A percentile compares a stretch with the other conserved stretches of the same genome.
These are phyloP conservation scores for Oryza meyeriana DNA, from an alignment of 176 grass and related monocot genomes.

Conservation along the genomic window DNA sequence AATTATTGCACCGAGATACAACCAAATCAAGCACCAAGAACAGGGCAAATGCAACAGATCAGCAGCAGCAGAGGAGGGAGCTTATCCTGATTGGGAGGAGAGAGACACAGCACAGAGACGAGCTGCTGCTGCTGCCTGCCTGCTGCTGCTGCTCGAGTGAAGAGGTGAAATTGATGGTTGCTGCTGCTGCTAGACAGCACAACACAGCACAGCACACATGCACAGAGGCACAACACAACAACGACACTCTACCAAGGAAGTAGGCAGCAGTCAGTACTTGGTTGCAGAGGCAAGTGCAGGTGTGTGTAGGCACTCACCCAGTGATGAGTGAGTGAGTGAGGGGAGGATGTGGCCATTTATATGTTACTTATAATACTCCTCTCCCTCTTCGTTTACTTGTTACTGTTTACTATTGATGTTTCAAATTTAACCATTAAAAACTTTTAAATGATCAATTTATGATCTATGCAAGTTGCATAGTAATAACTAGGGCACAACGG, in stretches of 20 bases:
- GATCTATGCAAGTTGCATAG: too few species aligned
- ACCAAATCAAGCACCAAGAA: constrained; percentile 29
- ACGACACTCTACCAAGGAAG: neutral
- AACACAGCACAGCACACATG: neutral
- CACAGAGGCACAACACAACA: neutral
- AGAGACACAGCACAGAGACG: neutral
- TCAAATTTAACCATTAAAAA: too few species aligned
- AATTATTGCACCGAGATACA: constrained; percentile 38
- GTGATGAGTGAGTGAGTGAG: neutral
- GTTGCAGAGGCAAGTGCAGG: neutral
- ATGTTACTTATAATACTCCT: neutral
- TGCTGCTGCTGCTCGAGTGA: too few species aligned
- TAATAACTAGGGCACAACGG: too few species aligned
- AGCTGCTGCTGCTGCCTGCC: too few species aligned
- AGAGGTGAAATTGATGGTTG: constrained; percentile 1
- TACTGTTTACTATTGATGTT: too few species aligned
- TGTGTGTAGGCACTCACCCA: neutral
- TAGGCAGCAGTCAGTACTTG: neutral
- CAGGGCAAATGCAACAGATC: constrained; percentile 37
- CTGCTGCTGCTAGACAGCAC: neutral
- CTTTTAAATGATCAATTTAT: too few species aligned
- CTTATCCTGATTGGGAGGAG: constrained; percentile 35
- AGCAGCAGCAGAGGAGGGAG: constrained; percentile 6
- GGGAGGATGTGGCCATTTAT: neutral
- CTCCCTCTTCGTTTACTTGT: too few species aligned